Evolutionary conservation across 1,284 basidiomycete genomes (phyloP).

Genomic region (Wolfiporia cocos): DNA sequence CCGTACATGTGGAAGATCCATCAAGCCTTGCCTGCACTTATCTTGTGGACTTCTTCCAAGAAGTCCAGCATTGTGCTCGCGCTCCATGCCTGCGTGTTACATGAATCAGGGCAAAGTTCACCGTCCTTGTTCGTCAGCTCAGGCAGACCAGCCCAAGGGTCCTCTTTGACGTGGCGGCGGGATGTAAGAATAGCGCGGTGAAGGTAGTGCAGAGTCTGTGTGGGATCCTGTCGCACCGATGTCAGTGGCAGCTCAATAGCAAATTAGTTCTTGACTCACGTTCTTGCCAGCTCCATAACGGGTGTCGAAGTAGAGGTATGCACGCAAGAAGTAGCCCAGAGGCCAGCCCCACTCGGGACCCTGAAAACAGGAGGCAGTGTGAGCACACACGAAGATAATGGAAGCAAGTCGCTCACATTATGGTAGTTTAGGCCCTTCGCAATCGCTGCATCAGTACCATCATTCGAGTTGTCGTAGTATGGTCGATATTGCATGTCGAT

Average conservation of each 20-base stretch:
- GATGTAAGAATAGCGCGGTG: slow-evolving; percentile 66
- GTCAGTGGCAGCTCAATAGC: background rate
- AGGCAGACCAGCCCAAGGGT: slow-evolving; percentile 88
- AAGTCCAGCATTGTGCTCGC: slow-evolving; percentile 86
- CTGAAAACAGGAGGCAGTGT: slow-evolving; percentile 26
- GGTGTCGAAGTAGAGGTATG: slow-evolving; percentile 84
- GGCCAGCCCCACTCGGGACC: slow-evolving; percentile 94
- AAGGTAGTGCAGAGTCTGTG: slow-evolving; percentile 73
- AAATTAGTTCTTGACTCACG: slow-evolving; percentile 37
- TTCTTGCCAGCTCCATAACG: slow-evolving; percentile 53
- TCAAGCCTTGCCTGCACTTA: slow-evolving; percentile 11
- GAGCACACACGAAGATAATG: slow-evolving; percentile 10
- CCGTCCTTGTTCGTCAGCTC: slow-evolving; percentile 89
- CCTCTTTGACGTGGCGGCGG: slow-evolving; percentile 67
- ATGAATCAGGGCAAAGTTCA: slow-evolving; percentile 78
- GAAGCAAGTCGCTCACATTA: slow-evolving; percentile 41
- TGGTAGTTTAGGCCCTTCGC: slow-evolving; percentile 93
- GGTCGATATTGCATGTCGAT: slow-evolving; percentile 82
- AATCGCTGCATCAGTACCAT: slow-evolving; percentile 71
- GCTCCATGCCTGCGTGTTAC: slow-evolving; percentile 91
- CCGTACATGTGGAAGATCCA: background rate
- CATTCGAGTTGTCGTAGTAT: slow-evolving; percentile 89
- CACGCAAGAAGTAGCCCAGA: slow-evolving; percentile 90
- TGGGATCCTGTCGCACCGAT: slow-evolving; percentile 44
- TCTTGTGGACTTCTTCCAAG: slow-evolving; percentile 63